Conservation (phyloP, 345 rosid genomes). For the Clarkia xantiana region DNA sequence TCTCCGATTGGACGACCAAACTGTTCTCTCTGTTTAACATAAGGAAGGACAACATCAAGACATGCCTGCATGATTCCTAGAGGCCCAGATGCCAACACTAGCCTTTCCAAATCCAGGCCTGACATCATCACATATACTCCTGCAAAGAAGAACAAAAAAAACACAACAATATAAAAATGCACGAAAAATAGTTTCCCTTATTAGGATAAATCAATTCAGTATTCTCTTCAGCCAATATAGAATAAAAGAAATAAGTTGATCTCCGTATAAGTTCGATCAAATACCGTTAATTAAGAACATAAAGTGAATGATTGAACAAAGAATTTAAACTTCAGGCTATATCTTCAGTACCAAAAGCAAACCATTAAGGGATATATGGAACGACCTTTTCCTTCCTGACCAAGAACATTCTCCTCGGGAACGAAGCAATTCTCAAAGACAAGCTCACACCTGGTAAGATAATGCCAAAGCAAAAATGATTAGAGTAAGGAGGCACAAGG, state of each 20-base stretch:
- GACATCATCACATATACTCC: slow-evolving; percentile 96
- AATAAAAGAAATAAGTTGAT: too few relatives aligned
- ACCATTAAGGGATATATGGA: too few relatives aligned
- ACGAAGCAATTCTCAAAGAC: slow-evolving; percentile 86
- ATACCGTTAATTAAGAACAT: too few relatives aligned
- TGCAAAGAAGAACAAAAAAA: slow-evolving; percentile 17
- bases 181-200: too few relatives aligned
- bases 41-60: slow-evolving; percentile 87
- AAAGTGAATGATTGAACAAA: too few relatives aligned
- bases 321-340: too few relatives aligned
- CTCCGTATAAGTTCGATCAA: too few relatives aligned
- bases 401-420: slow-evolving; percentile 80
- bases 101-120: slow-evolving; percentile 90
- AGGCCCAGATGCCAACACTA: slow-evolving; percentile 87
- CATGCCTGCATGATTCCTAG: slow-evolving; percentile 95
- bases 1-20: slow-evolving; percentile 88
- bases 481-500: slow-evolving; percentile 9
- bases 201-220: too few relatives aligned
- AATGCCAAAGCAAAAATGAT: slow-evolving; percentile 5
- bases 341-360: too few relatives aligned
- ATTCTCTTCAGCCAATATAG: too few relatives aligned
- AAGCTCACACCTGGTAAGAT: slow-evolving; percentile 73
- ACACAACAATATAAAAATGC: too few relatives aligned
- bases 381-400: slow-evolving; percentile 80
- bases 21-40: slow-evolving; percentile 65